These are phyloP conservation scores for Vitis vinifera DNA, from an alignment of 164 flowering plant species.

Conservation along the genomic window DNA sequence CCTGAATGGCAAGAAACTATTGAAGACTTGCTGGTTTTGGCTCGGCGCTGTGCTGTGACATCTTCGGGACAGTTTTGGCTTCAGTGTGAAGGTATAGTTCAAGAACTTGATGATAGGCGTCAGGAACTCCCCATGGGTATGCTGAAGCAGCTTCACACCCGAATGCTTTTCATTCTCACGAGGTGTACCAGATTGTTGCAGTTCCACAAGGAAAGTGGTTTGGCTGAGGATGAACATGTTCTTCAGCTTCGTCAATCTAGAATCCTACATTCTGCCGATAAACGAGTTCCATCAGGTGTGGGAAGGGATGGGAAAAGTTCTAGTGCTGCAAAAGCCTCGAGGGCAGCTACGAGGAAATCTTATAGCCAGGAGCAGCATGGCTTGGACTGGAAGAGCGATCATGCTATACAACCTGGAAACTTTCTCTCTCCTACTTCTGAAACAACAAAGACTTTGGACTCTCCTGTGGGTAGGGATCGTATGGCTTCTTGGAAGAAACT, in stretches of 20 bases:
- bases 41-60: constrained; percentile 91
- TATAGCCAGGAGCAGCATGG: constrained; percentile 91
- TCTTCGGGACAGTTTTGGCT: constrained; percentile 98
- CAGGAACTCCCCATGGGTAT: constrained; percentile 93
- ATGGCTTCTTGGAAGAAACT: constrained; percentile 93
- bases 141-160: constrained; percentile 93
- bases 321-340: constrained; percentile 38
- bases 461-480: constrained; percentile 57
- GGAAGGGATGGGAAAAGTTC: constrained; percentile 42
- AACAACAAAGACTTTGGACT: constrained; percentile 42
- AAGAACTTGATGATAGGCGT: constrained; percentile 94
- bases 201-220: constrained; percentile 95
- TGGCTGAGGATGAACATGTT: constrained; percentile 78
- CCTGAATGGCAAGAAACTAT: constrained; percentile 98
- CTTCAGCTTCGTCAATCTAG: constrained; percentile 72
- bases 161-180: constrained; percentile 98
- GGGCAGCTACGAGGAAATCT: constrained; percentile 52
- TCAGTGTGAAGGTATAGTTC: constrained; percentile 99
- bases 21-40: constrained; percentile 88
- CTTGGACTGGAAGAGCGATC: constrained; percentile 55
- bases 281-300: constrained; percentile 42
- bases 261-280: constrained; percentile 61
- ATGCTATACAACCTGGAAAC: constrained; percentile 26
- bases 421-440: constrained; percentile 31
- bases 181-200: constrained; percentile 96